Evolutionary conservation across 2,329 filamentous ascomycete species (phyloP), one percentile per base, ranked within the genome.

Genomic region (Metarhizium guizhouense): DNA sequence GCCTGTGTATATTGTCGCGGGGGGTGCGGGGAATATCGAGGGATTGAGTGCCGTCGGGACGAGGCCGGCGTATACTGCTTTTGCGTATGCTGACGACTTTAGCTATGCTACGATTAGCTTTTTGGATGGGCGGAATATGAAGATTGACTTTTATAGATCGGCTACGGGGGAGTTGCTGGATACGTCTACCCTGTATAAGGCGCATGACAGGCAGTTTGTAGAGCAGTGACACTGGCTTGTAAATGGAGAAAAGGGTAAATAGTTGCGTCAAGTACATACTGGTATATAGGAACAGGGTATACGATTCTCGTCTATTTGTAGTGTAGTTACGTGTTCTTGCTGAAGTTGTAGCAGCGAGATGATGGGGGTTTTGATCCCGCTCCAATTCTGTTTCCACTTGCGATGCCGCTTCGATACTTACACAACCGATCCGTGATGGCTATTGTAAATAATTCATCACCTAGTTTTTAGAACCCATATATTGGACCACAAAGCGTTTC

Each of bases 1-100:
- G 6, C 62, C 63, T 38, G 64, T 65, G 62, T 65, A 65, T 54
- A 64, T 65, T 80, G 69, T 82, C 7, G 75, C 78, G 3, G 80
- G 80, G 3, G 80, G 78, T 1, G 73, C 80, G 0, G 80, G 80
- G 2, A 82, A 81, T 54, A 78, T 82, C 54, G 80, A 83, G 62
- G 79, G 78, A 0, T 58, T 80, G 52, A 71, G 63, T 36, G 52
- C 60, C 1, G 67, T 81, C 0, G 77, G 76, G 3, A 63, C 43
- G 0, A 74, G 76, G 56, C 66, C 68, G 3, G 62, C 70, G 13
- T 74, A 67, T 34, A 81, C 76, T 47, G 72, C 68, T 3, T 80
- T 78, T 57, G 76, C 75, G 2, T 79, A 79, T 54, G 76, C 69
- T 0, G 72, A 77, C 52, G 77, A 79, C 55, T 83, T 80, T 54